A percentile compares a stretch with the other conserved stretches of the same genome.
Evolutionary conservation across 257 asterid genomes (phyloP).

Genomic region (Prunella vulgaris): DNA sequence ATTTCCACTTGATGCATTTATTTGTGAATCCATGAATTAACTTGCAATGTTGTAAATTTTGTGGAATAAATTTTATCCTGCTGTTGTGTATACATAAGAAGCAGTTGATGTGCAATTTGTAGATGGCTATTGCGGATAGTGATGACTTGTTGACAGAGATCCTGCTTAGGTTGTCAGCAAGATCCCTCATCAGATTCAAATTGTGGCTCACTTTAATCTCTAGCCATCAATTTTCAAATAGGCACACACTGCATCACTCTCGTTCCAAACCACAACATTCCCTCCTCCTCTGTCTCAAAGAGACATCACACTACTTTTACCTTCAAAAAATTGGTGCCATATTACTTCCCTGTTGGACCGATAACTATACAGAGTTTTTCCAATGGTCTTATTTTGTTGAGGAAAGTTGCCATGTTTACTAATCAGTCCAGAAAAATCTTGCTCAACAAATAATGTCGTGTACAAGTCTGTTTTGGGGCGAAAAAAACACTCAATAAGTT

Average conservation of each 20-base stretch:
- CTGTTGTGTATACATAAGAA: background rate
- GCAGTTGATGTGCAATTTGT: background rate
- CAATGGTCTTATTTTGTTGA: slow-evolving; percentile 33
- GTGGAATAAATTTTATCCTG: background rate
- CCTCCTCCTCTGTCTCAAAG: slow-evolving; percentile 25
- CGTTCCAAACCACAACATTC: slow-evolving; percentile 15
- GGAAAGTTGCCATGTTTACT: slow-evolving; percentile 24
- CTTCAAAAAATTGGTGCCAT: slow-evolving; percentile 25
- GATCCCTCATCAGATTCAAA: slow-evolving; percentile 36
- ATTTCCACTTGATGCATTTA: background rate
- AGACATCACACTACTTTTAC: slow-evolving; percentile 13
- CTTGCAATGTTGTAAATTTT: background rate
- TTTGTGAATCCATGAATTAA: too few species aligned
- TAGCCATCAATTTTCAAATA: slow-evolving; percentile 21
- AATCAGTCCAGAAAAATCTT: slow-evolving; percentile 19
- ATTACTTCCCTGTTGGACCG: slow-evolving; percentile 19
- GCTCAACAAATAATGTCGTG: background rate
- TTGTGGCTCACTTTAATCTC: slow-evolving; percentile 32
- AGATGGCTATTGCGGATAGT: slow-evolving; percentile 17
- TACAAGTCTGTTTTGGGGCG: slow-evolving; percentile 23
- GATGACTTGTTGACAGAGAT: slow-evolving; percentile 26
- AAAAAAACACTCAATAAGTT: too few species aligned
- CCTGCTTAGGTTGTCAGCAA: slow-evolving; percentile 30
- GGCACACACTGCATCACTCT: slow-evolving; percentile 18
- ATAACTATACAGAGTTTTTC: slow-evolving; percentile 25